These are phyloP conservation scores for Evernia prunastri DNA, from an alignment of 495 filamentous ascomycete species.

Conservation along the genomic window DNA sequence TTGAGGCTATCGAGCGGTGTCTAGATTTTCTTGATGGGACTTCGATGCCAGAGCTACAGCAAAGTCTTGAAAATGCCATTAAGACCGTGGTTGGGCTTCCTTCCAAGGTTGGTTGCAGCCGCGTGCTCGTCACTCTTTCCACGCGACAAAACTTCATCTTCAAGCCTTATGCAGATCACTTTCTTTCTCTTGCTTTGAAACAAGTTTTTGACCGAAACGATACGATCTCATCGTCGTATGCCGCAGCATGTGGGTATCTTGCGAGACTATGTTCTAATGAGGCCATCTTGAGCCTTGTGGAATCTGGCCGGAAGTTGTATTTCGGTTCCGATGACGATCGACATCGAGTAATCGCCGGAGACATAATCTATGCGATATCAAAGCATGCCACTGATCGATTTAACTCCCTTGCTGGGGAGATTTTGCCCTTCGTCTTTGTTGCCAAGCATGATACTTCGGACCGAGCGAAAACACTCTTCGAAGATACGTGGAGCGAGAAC, in stretches of 20 bases:
- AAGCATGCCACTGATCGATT: conserved; percentile 89
- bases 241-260: conserved; percentile 77
- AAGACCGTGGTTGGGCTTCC: conserved; percentile 83
- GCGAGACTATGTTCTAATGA: conserved; percentile 66
- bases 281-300: conserved; percentile 58
- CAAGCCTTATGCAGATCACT: conserved; percentile 66
- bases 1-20: conserved; percentile 86
- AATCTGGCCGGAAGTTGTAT: conserved; percentile 65
- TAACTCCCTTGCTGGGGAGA: conserved; percentile 60
- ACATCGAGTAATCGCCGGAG: conserved; percentile 65
- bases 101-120: conserved; percentile 82
- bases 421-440: conserved; percentile 82
- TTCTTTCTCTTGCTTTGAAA: conserved; percentile 70
- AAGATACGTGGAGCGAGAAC: conserved; percentile 81
- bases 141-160: conserved; percentile 69
- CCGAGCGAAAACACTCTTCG: conserved; percentile 65
- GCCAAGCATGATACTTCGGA: conserved; percentile 78
- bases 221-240: conserved; percentile 80
- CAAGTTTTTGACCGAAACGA: conserved; percentile 84
- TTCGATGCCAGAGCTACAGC: conserved; percentile 66
- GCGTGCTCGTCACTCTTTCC: conserved; percentile 73
- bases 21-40: conserved; percentile 74
- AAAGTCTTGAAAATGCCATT: conserved; percentile 65
- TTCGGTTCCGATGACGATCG: conserved; percentile 70
- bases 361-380: conserved; percentile 69